phyloP scores from a whole-genome alignment of 192 early-diverging fungal species.

The Coemansia sp. region DNA sequence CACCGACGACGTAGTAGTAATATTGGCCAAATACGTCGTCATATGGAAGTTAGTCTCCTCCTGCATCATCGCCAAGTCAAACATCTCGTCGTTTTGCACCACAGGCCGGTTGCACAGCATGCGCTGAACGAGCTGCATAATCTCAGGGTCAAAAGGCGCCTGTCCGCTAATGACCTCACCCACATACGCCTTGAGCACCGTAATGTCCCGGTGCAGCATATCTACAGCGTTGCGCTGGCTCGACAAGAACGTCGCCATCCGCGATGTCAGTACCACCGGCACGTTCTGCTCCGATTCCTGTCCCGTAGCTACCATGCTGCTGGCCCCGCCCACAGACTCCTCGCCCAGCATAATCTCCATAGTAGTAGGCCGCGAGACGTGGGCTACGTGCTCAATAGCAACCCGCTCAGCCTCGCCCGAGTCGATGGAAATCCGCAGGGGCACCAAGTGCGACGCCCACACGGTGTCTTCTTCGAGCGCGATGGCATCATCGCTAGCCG shows the following conservation, averaged over 20 bases:
- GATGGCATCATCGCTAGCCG: not conserved
- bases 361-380: conserved; percentile 20
- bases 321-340: not conserved
- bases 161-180: conserved; percentile 35
- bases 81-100: conserved; percentile 37
- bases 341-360: conserved; percentile 15
- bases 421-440: conserved; percentile 36
- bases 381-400: conserved; percentile 49
- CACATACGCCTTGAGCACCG: conserved; percentile 44
- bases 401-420: conserved; percentile 56
- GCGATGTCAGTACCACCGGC: conserved; percentile 14
- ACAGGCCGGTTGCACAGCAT: conserved; percentile 50
- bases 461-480: conserved; percentile 5
- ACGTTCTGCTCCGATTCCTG: not conserved
- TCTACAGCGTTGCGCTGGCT: conserved; percentile 50
- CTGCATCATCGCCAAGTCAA: conserved; percentile 46
- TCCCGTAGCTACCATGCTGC: not conserved
- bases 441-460: conserved; percentile 45
- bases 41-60: conserved; percentile 54
- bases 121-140: conserved; percentile 51
- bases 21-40: conserved; percentile 27
- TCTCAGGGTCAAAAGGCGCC: conserved; percentile 48
- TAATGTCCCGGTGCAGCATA: conserved; percentile 48
- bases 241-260: conserved; percentile 43
- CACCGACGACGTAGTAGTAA: conserved; percentile 26